Evolutionary conservation across 2,329 filamentous ascomycete species (phyloP).

Genomic region (Curvularia spicifera): DNA sequence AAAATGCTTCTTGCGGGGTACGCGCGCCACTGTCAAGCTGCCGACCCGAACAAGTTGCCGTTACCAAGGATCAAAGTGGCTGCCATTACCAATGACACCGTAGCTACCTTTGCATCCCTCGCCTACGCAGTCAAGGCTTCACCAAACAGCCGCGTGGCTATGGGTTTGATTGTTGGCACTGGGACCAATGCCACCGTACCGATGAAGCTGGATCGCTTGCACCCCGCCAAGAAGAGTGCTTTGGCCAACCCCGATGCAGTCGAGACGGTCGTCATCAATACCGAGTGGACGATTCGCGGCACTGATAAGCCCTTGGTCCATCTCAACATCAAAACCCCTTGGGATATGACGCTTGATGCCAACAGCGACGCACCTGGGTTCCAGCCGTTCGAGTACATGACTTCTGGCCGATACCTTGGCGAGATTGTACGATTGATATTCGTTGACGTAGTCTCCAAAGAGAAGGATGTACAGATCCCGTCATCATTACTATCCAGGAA

Average conservation of each 20-base stretch:
- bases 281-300: constrained; percentile 83
- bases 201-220: constrained; percentile 67
- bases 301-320: constrained; percentile 71
- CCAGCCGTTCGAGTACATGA: constrained; percentile 86
- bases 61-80: constrained; percentile 70
- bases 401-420: constrained; percentile 76
- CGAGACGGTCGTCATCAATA: constrained; percentile 77
- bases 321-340: constrained; percentile 68
- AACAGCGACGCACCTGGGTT: constrained; percentile 75
- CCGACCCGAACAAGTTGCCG: constrained; percentile 37
- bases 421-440: constrained; percentile 76
- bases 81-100: constrained; percentile 82
- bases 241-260: constrained; percentile 50
- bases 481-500: constrained; percentile 63
- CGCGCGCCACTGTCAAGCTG: constrained; percentile 57
- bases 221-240: constrained; percentile 64
- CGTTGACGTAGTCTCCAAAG: constrained; percentile 64
- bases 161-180: constrained; percentile 83
- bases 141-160: constrained; percentile 69
- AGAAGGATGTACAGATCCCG: constrained; percentile 58
- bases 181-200: constrained; percentile 83
- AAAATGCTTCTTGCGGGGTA: constrained; percentile 67
- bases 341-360: constrained; percentile 72
- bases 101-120: constrained; percentile 78
- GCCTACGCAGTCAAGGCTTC: constrained; percentile 72